Evolutionary conservation across 371 early-diverging fungal species (phyloP), one percentile per base, ranked within the genome.

Genomic region (Spiromyces aspiralis): DNA sequence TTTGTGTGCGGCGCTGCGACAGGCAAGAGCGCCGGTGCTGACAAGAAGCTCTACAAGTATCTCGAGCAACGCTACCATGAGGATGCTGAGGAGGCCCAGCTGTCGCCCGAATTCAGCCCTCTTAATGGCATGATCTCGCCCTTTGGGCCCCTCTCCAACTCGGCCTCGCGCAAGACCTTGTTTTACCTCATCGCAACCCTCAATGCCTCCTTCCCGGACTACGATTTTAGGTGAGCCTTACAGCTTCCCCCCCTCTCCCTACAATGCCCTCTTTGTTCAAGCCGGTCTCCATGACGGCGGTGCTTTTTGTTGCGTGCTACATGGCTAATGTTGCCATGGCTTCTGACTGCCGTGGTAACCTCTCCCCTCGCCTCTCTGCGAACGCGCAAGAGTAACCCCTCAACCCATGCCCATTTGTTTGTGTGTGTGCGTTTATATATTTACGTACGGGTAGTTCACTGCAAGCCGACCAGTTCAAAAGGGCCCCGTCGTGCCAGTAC

Each of bases 121-220:
- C 60, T 76, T 21, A 63, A 70, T 26, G 68, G 70, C 60, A 72
- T 75, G 45, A 67, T 77, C 22, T 88, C 89, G 20, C 89, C 87
- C 25, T 89, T 84, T 70, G 92, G 90, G 2, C 80, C 87, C 3
- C 67, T 90, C 60, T 76, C 81, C 21, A 79, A 89, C 59, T 58
- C 80, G 0, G 72, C 85, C 3, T 81, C 85, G 24, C 64, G 83
- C 50, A 86, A 81, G 70, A 88, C 87, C 1, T 73, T 92, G 47
- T 92, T 89, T 60, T 92, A 88, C 63, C 73, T 95, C 12, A 75
- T 95, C 27, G 86, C 87, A 6, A 93, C 92, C 0, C 70, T 95
- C 41, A 95, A 95, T 56, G 85, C 90, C 3, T 83, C 87, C 1
- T 95, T 84, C 55, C 93, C 95, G 2, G 93, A 95, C 55, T 84